Conservation (phyloP, 495 filamentous ascomycete species). For the Choiromyces venosus region DNA sequence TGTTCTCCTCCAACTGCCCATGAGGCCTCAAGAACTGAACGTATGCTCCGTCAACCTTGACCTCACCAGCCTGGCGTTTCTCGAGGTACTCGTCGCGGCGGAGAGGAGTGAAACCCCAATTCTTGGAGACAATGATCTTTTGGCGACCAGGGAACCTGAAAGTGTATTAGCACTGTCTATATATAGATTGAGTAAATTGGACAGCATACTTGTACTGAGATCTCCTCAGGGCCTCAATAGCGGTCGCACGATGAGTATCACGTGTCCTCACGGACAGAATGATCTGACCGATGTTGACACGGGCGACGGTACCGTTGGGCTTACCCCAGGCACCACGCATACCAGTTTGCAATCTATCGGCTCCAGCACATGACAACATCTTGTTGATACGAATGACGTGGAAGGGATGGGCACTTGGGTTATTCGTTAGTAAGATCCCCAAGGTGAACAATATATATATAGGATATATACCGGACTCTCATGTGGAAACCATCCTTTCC, state of each 20-base stretch:
- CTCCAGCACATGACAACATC: constrained; percentile 99
- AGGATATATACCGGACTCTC: constrained; percentile 58
- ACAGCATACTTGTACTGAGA: constrained; percentile 87
- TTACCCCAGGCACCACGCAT: constrained; percentile 99
- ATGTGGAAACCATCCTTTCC: constrained; percentile 99
- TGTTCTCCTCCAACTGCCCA: constrained; percentile 77
- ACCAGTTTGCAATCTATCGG: constrained; percentile 99
- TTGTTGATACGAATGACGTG: constrained; percentile 99
- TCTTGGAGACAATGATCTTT: constrained; percentile 99
- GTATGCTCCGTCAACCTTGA: constrained; percentile 95
- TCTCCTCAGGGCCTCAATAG: constrained; percentile 96
- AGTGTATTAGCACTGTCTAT: constrained; percentile 4
- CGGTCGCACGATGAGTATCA: constrained; percentile 80
- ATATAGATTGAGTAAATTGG: neutral
- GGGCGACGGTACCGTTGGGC: constrained; percentile 94
- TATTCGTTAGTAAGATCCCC: constrained; percentile 9
- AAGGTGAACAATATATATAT: neutral
- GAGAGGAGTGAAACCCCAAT: constrained; percentile 99
- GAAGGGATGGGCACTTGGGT: constrained; percentile 85
- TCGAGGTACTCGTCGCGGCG: constrained; percentile 93
- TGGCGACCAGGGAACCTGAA: constrained; percentile 86
- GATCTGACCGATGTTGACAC: constrained; percentile 99
- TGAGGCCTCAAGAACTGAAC: constrained; percentile 95
- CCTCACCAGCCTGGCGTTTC: constrained; percentile 80
- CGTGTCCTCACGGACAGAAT: constrained; percentile 92